Percentiles rank a stretch among this genome's conserved stretches.
Evolutionary conservation across 1,139 yeast species (phyloP).

Genomic region (Protomyces macrosporus): DNA sequence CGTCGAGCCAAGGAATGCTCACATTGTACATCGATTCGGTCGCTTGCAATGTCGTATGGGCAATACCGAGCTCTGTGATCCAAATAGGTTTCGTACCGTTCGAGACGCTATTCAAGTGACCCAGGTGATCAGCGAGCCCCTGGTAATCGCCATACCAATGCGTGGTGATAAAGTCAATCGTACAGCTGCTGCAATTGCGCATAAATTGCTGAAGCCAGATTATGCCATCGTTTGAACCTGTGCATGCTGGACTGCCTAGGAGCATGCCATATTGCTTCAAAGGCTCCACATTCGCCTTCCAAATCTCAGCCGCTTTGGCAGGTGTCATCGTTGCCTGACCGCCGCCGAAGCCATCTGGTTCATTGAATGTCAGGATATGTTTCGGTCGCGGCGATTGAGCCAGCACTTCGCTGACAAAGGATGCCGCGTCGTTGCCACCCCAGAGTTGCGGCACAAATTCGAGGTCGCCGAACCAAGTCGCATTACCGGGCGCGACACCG

Average conservation of each 20-base stretch:
- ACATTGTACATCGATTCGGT: background rate
- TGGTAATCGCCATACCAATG: conserved; percentile 9
- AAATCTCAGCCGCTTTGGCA: conserved; percentile 1
- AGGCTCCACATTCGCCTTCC: conserved; percentile 2
- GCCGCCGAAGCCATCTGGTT: conserved; percentile 3
- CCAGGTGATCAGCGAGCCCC: conserved; percentile 3
- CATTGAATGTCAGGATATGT: conserved; percentile 7
- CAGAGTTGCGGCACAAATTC: background rate
- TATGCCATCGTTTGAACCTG: background rate
- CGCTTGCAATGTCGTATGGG: background rate
- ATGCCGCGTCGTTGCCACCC: background rate
- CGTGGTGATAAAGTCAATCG: conserved; percentile 1
- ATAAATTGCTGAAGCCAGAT: conserved; percentile 11
- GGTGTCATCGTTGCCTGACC: conserved; percentile 7
- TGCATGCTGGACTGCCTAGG: conserved; percentile 7
- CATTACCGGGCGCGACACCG: background rate
- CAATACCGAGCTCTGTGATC: conserved; percentile 10
- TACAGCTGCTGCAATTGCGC: conserved; percentile 1
- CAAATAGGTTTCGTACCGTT: background rate
- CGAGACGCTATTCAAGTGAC: background rate
- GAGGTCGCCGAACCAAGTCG: background rate
- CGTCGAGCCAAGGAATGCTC: background rate
- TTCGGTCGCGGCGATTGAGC: background rate
- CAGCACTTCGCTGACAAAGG: background rate
- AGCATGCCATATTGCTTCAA: background rate